phyloP scores from a whole-genome alignment of 2,329 filamentous ascomycete species.

The Colletotrichum magnum region DNA sequence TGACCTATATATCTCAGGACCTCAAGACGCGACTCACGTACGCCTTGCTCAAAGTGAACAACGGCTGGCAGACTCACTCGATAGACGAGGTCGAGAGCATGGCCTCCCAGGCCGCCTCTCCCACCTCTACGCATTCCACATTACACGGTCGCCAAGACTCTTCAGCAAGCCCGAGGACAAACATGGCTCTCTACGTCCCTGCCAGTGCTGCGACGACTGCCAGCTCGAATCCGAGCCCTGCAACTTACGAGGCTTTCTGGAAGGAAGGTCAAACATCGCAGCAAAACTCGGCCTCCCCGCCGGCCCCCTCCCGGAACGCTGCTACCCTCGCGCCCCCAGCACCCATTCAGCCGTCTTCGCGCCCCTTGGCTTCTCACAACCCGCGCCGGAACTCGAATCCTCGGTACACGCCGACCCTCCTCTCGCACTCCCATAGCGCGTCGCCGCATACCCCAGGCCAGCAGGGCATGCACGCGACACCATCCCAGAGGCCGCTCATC shows the following conservation, averaged over 20 bases:
- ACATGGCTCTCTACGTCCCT: slow-evolving; percentile 23
- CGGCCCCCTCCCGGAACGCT: slow-evolving; percentile 50
- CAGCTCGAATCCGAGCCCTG: slow-evolving; percentile 44
- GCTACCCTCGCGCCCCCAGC: slow-evolving; percentile 66
- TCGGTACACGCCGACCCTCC: slow-evolving; percentile 63
- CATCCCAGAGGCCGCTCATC: slow-evolving; percentile 53
- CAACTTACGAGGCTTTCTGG: slow-evolving; percentile 60
- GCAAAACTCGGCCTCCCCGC: slow-evolving; percentile 53
- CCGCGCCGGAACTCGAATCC: slow-evolving; percentile 66
- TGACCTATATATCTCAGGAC: slow-evolving; percentile 67
- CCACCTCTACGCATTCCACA: slow-evolving; percentile 71
- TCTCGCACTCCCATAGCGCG: slow-evolving; percentile 64
- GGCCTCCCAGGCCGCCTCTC: slow-evolving; percentile 77
- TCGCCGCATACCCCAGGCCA: slow-evolving; percentile 53
- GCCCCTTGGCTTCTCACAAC: slow-evolving; percentile 53
- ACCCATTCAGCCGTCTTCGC: slow-evolving; percentile 67
- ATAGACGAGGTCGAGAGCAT: slow-evolving; percentile 84
- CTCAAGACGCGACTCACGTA: slow-evolving; percentile 89
- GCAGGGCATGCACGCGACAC: slow-evolving; percentile 42
- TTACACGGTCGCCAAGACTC: slow-evolving; percentile 65
- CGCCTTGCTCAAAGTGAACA: slow-evolving; percentile 93
- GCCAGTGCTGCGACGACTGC: slow-evolving; percentile 43
- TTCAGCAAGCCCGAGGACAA: slow-evolving; percentile 66
- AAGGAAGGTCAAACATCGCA: slow-evolving; percentile 48
- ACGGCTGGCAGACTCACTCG: slow-evolving; percentile 86